Percentiles rank a stretch among this genome's conserved stretches.
These are phyloP conservation scores for Eucalyptus viminalis DNA, from an alignment of 345 rosid genomes.

Conservation along the genomic window DNA sequence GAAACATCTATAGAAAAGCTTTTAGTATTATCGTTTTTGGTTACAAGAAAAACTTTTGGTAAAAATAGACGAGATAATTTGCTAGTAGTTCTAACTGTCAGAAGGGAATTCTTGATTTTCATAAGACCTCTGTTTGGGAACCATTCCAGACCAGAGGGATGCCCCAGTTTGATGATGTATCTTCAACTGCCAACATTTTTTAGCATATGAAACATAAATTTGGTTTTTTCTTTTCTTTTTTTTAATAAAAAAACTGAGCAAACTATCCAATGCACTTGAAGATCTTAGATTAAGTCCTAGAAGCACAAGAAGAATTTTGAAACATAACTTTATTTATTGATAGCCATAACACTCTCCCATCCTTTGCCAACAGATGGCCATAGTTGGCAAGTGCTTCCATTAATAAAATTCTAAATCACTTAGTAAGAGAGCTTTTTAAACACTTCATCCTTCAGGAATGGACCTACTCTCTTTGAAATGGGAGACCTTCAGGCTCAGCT, in stretches of 20 bases:
- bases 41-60: not conserved
- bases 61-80: not conserved
- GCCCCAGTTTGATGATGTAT: not conserved
- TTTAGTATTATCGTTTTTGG: not conserved
- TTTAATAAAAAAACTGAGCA: not conserved
- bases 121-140: not conserved
- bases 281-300: not conserved
- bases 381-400: not conserved
- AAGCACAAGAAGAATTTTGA: not conserved
- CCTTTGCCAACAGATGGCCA: not conserved
- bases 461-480: not conserved
- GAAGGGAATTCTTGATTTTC: not conserved
- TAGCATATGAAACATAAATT: not conserved
- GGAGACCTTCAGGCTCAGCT: not conserved
- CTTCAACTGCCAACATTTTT: not conserved
- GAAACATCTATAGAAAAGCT: not conserved
- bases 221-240: not conserved
- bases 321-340: not conserved
- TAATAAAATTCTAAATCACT: not conserved
- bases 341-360: not conserved
- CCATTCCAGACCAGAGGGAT: not conserved
- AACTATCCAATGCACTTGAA: not conserved
- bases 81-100: not conserved
- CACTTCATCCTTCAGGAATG: not conserved
- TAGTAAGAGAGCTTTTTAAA: not conserved